phyloP scores from a whole-genome alignment of 139 green algal species.

The Chlorokybus atmophyticus region DNA sequence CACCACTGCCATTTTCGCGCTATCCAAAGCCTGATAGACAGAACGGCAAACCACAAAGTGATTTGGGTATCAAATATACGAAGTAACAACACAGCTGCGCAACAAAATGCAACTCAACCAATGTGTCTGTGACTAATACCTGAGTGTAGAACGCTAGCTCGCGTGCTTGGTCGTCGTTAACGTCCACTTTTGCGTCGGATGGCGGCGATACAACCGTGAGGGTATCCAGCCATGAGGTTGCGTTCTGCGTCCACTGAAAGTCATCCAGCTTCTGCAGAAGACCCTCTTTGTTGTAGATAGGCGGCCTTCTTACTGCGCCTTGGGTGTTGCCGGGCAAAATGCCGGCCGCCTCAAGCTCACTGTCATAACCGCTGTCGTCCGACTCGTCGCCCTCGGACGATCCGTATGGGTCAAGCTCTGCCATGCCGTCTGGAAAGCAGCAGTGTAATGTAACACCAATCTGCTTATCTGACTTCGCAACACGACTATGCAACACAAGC shows the following conservation, averaged over 20 bases:
- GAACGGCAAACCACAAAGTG: constrained; percentile 21
- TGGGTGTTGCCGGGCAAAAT: too few relatives aligned
- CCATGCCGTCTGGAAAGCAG: too few relatives aligned
- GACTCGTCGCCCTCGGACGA: too few relatives aligned
- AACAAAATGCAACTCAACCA: constrained; percentile 57
- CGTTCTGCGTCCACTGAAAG: constrained; percentile 56
- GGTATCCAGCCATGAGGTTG: constrained; percentile 28
- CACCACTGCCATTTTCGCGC: constrained; percentile 46
- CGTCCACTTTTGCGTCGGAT: constrained; percentile 28
- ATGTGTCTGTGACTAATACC: constrained; percentile 47
- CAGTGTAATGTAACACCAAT: too few relatives aligned
- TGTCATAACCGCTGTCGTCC: too few relatives aligned
- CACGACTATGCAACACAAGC: too few relatives aligned
- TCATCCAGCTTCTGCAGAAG: constrained; percentile 84
- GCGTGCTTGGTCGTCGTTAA: constrained; percentile 77
- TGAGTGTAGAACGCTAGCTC: constrained; percentile 92
- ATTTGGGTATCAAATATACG: constrained; percentile 11
- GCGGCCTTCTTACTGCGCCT: neutral
- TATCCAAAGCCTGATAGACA: constrained; percentile 35
- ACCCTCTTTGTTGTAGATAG: constrained; percentile 60
- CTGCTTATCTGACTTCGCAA: too few relatives aligned
- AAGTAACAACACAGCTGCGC: too few relatives aligned
- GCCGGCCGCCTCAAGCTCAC: too few relatives aligned
- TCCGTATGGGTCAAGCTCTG: too few relatives aligned
- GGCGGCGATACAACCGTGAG: constrained; percentile 16